Percentiles rank a stretch among this genome's conserved stretches.
These are phyloP conservation scores for Lunasporangiospora selenospora DNA, from an alignment of 192 early-diverging fungal species.

Conservation along the genomic window DNA sequence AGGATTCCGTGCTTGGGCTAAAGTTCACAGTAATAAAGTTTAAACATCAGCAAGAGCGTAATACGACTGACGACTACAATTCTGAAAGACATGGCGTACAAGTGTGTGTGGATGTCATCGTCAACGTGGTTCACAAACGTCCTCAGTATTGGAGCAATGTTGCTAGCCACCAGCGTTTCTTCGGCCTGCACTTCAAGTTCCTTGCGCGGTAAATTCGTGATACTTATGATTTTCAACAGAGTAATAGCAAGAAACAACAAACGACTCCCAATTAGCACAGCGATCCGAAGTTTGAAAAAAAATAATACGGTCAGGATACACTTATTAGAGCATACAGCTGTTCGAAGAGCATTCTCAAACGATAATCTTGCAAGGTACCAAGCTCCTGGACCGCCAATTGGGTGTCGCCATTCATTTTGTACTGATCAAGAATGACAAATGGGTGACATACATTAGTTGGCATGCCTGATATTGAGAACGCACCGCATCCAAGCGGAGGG, in stretches of 20 bases:
- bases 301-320: no score
- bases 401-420: constrained; percentile 14
- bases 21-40: not conserved
- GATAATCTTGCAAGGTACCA: constrained; percentile 1
- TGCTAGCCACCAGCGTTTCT: constrained; percentile 10
- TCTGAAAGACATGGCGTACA: constrained; percentile 5
- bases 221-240: not conserved
- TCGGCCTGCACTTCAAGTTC: constrained; percentile 4
- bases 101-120: constrained; percentile 13
- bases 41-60: not conserved
- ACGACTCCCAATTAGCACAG: no score
- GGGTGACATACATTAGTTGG: not conserved
- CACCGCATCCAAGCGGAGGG: not conserved
- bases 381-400: constrained; percentile 4
- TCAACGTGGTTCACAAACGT: constrained; percentile 6
- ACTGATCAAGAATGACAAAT: not conserved
- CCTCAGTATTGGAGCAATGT: constrained; percentile 2
- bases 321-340: constrained; percentile 14
- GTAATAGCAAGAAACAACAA: not conserved
- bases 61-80: not conserved
- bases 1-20: constrained; percentile 16
- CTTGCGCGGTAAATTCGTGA: constrained; percentile 11
- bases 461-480: not conserved
- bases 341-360: constrained; percentile 3
- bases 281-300: no score